phyloP scores from a whole-genome alignment of 306 rosid genomes.

The Cucurbita maxima region DNA sequence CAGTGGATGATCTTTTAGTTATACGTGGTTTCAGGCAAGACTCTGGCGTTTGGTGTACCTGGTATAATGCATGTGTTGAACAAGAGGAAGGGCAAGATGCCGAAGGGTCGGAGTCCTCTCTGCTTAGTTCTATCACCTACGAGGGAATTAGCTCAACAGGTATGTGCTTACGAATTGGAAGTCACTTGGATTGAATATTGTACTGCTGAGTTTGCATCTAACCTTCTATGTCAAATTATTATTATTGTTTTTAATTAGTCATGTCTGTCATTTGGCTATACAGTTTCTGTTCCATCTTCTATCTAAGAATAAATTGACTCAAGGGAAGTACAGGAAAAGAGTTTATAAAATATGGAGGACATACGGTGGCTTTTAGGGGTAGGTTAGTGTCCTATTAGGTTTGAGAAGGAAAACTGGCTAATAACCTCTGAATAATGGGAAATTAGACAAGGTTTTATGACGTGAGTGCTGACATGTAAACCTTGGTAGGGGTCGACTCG shows the following conservation, averaged over 20 bases:
- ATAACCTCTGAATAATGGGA: no score
- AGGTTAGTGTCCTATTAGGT: no score
- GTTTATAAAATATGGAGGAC: no score
- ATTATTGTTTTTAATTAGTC: background rate
- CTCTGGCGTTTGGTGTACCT: constrained; percentile 84
- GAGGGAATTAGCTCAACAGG: constrained; percentile 94
- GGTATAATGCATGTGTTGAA: constrained; percentile 68
- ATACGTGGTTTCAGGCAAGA: constrained; percentile 43
- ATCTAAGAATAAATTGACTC: no score
- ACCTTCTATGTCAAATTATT: background rate
- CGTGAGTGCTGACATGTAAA: no score
- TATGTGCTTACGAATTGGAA: constrained; percentile 19
- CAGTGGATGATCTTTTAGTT: background rate
- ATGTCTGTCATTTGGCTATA: no score
- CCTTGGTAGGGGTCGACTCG: no score
- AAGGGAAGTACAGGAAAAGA: no score
- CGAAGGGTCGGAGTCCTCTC: constrained; percentile 62
- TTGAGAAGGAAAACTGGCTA: no score
- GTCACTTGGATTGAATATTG: background rate
- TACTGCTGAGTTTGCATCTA: background rate
- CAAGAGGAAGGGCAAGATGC: constrained; percentile 40
- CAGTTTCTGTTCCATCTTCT: no score
- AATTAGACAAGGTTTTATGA: no score
- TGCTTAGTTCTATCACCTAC: constrained; percentile 88
- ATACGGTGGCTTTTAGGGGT: no score